Percentiles rank a stretch among this genome's conserved stretches.
Evolutionary conservation across 257 asterid species (phyloP).

Genomic region (Dorcoceras hygrometricum): DNA sequence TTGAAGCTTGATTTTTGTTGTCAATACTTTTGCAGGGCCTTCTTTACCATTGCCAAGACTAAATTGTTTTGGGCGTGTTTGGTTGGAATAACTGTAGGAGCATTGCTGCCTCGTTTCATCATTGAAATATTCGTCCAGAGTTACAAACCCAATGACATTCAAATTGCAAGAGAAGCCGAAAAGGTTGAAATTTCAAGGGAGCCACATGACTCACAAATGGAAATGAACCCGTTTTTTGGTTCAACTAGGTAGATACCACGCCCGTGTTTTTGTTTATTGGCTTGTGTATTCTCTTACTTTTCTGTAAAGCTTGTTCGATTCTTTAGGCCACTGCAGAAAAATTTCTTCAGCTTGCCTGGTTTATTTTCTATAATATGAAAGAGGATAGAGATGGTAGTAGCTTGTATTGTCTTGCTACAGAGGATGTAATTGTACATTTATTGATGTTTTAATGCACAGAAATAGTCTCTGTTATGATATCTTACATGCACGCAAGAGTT

Average conservation of each 20-base stretch:
- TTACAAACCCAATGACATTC: constrained; percentile 56
- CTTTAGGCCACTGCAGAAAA: neutral
- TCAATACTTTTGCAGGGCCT: constrained; percentile 63
- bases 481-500: neutral
- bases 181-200: constrained; percentile 41
- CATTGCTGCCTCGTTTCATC: constrained; percentile 71
- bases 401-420: neutral
- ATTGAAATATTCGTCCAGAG: constrained; percentile 49
- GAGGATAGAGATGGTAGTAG: neutral
- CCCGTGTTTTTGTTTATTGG: neutral
- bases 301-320: neutral
- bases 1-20: neutral
- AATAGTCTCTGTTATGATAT: neutral
- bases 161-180: constrained; percentile 79
- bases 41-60: constrained; percentile 59
- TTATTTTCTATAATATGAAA: neutral
- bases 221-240: constrained; percentile 57
- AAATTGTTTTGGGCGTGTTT: constrained; percentile 72
- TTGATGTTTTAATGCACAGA: neutral
- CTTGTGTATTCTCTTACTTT: too few relatives aligned
- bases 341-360: neutral
- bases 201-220: constrained; percentile 42
- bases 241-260: neutral
- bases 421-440: neutral
- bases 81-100: constrained; percentile 60